phyloP scores from a whole-genome alignment of 352 stramenopile species.

The Globisporangium recalcitrans region DNA sequence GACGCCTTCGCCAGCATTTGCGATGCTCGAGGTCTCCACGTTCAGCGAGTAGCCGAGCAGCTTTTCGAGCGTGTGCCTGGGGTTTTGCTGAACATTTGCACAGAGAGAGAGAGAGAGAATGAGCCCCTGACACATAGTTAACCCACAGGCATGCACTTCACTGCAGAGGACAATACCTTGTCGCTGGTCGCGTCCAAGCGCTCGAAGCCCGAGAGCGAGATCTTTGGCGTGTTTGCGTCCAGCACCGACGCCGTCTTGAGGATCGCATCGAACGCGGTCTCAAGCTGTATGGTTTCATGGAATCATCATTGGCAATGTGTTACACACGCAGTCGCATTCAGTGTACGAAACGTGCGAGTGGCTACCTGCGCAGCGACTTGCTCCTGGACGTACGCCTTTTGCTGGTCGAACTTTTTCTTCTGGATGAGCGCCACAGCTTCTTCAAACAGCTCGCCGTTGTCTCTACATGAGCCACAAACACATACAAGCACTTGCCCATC shows the following conservation, averaged over 20 bases:
- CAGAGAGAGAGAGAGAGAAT: conserved; percentile 11
- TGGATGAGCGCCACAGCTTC: conserved; percentile 64
- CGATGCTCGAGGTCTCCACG: conserved; percentile 61
- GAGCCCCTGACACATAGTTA: neutral
- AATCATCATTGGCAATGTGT: neutral
- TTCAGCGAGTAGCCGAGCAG: conserved; percentile 66
- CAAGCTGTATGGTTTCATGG: conserved; percentile 23
- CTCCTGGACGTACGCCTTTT: conserved; percentile 68
- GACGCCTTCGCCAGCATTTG: conserved; percentile 64
- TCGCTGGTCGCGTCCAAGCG: conserved; percentile 21
- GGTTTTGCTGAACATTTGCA: conserved; percentile 20
- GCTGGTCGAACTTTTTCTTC: conserved; percentile 77
- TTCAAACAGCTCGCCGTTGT: conserved; percentile 69
- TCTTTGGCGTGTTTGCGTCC: conserved; percentile 27
- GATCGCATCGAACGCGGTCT: conserved; percentile 54
- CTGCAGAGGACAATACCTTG: neutral
- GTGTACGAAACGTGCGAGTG: too few relatives aligned
- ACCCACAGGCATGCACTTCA: neutral
- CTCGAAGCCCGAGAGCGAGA: conserved; percentile 69
- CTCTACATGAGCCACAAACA: conserved; percentile 23
- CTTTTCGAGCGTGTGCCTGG: conserved; percentile 41
- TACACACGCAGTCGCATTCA: neutral
- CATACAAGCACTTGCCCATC: neutral
- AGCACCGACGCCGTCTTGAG: conserved; percentile 42
- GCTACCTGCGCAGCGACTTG: conserved; percentile 53